These are phyloP conservation scores for Clonostachys rhizophaga DNA, from an alignment of 2,329 filamentous ascomycete genomes.

Conservation along the genomic window DNA sequence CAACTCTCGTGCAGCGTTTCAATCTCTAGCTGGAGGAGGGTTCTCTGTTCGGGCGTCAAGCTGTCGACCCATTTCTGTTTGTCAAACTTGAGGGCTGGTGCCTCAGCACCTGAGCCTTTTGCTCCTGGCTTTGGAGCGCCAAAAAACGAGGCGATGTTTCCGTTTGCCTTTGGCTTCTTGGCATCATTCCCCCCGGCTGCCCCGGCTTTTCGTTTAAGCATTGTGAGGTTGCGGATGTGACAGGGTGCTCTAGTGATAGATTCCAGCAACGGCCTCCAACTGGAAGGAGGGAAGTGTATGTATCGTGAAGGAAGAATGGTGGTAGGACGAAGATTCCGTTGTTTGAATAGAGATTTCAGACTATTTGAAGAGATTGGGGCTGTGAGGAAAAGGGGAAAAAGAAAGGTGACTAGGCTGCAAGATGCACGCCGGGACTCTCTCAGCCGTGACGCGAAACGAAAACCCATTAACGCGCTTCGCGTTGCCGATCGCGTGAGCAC, in stretches of 20 bases:
- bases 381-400: neutral
- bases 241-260: no score
- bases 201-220: slow-evolving; percentile 63
- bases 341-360: no score
- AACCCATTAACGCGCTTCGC: no score
- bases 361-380: no score
- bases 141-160: slow-evolving; percentile 88
- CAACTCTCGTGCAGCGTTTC: slow-evolving; percentile 88
- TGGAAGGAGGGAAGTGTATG: neutral
- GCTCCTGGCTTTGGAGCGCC: slow-evolving; percentile 54
- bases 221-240: slow-evolving; percentile 28
- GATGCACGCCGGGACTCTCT: no score
- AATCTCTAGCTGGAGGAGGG: slow-evolving; percentile 83
- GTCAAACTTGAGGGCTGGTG: slow-evolving; percentile 61
- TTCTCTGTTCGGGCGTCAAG: slow-evolving; percentile 75
- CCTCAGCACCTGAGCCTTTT: slow-evolving; percentile 12
- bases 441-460: no score
- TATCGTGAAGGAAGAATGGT: neutral
- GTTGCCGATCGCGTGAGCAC: no score
- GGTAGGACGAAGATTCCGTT: no score
- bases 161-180: slow-evolving; percentile 72
- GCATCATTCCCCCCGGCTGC: slow-evolving; percentile 37
- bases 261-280: neutral
- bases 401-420: neutral
- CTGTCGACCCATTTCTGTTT: slow-evolving; percentile 85